These are phyloP conservation scores for Yamadazyma paraphyllophila DNA, from an alignment of 805 yeast genomes.

Conservation along the genomic window DNA sequence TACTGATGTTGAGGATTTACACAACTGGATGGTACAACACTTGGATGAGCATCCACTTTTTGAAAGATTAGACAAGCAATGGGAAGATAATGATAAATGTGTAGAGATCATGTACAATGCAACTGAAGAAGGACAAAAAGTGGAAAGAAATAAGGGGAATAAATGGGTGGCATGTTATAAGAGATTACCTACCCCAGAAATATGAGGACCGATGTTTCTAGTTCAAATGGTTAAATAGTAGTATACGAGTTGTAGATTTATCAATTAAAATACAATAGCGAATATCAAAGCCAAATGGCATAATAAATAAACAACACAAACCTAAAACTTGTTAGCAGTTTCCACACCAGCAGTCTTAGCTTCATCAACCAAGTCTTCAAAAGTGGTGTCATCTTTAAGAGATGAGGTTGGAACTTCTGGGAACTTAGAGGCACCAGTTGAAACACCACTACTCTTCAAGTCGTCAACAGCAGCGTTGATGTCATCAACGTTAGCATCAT, in stretches of 20 bases:
- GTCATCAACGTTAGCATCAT: constrained; percentile 44
- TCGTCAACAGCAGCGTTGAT: constrained; percentile 42
- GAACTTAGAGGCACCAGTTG: constrained; percentile 24
- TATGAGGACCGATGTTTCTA: too few species aligned
- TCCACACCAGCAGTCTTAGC: constrained; percentile 17
- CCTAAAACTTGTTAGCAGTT: constrained; percentile 8
- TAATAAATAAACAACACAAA: constrained; percentile 5
- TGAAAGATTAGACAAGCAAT: constrained; percentile 71
- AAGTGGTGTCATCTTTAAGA: constrained; percentile 18
- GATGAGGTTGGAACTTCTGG: constrained; percentile 39
- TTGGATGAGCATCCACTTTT: constrained; percentile 88
- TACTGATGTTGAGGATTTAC: constrained; percentile 92
- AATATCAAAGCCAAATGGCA: background rate
- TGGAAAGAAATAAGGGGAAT: constrained; percentile 81
- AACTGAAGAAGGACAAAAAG: constrained; percentile 99
- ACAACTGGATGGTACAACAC: constrained; percentile 94
- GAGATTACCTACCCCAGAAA: constrained; percentile 61
- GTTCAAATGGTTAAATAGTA: too few species aligned
- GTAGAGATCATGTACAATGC: constrained; percentile 83
- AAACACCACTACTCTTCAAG: constrained; percentile 11
- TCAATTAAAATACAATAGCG: background rate
- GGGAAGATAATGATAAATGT: constrained; percentile 79
- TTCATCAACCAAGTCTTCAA: constrained; percentile 25
- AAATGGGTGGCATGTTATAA: constrained; percentile 87
- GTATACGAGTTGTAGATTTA: constrained; percentile 1